Evolutionary conservation across 2,329 filamentous ascomycete species (phyloP).

Genomic region (Penicillium sp.): DNA sequence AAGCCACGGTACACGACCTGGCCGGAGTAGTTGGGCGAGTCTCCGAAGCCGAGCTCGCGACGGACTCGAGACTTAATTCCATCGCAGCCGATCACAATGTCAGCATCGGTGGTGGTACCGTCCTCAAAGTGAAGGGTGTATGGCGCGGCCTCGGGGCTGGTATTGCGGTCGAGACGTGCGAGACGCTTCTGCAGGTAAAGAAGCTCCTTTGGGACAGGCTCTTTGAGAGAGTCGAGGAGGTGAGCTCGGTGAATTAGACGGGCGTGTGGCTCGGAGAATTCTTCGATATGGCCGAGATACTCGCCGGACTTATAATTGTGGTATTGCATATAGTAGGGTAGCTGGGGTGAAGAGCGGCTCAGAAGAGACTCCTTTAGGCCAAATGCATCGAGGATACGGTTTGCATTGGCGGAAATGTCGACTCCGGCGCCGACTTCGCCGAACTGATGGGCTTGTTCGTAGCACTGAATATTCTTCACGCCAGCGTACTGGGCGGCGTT

Average conservation of each 20-base stretch:
- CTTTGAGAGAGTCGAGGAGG: constrained; percentile 36
- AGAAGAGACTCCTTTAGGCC: constrained; percentile 32
- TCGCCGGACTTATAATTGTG: constrained; percentile 14
- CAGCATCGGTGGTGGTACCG: constrained; percentile 42
- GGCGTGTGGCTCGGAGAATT: constrained; percentile 25
- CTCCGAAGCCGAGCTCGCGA: constrained; percentile 25
- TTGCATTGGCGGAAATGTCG: constrained; percentile 38
- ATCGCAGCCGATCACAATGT: constrained; percentile 49
- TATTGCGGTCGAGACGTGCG: constrained; percentile 18
- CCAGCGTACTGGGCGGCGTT: constrained; percentile 34
- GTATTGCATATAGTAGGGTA: constrained; percentile 32
- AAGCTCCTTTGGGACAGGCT: constrained; percentile 25
- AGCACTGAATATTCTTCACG: not conserved
- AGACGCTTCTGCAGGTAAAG: constrained; percentile 30
- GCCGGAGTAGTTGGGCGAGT: constrained; percentile 35
- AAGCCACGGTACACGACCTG: constrained; percentile 40
- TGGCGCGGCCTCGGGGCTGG: constrained; percentile 18
- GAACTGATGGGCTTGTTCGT: constrained; percentile 39
- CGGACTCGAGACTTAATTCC: constrained; percentile 52
- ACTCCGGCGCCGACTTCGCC: constrained; percentile 40
- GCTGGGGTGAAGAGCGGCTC: constrained; percentile 35
- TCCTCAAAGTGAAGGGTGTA: constrained; percentile 46
- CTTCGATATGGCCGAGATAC: constrained; percentile 28
- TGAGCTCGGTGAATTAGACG: constrained; percentile 34
- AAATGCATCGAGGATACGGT: constrained; percentile 33